phyloP scores from a whole-genome alignment of 2,329 filamentous ascomycete genomes.

The Helicocarpus griseus region DNA sequence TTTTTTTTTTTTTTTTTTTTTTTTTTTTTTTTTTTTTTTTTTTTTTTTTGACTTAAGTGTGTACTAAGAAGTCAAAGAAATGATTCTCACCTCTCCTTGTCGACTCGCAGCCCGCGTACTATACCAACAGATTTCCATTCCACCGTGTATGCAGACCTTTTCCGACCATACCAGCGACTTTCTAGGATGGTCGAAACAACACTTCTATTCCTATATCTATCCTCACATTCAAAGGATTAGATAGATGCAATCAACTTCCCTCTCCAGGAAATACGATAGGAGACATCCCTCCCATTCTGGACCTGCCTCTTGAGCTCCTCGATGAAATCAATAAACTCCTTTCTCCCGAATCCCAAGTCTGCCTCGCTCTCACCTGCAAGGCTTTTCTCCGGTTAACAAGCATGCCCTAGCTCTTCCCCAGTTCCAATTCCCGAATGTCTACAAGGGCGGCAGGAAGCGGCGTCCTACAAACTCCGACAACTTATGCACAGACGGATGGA shows the following conservation, averaged over 20 bases:
- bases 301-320: constrained; percentile 2
- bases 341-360: neutral
- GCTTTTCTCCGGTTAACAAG: neutral
- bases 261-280: neutral
- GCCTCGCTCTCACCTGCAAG: constrained; percentile 4
- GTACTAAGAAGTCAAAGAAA: neutral
- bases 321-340: neutral
- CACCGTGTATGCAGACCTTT: neutral
- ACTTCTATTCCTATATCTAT: neutral
- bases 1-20: no score
- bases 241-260: neutral
- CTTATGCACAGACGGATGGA: neutral
- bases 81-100: neutral
- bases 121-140: neutral
- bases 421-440: neutral
- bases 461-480: neutral
- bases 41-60: no score
- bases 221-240: neutral
- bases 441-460: neutral
- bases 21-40: no score
- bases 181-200: neutral
- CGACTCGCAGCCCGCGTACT: neutral
- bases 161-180: neutral
- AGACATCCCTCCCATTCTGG: neutral
- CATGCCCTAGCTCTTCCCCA: neutral